Percentiles rank a stretch among this genome's conserved stretches.
phyloP scores from a whole-genome alignment of 768 basidiomycete genomes.

The Boletus rubroflammeus region DNA sequence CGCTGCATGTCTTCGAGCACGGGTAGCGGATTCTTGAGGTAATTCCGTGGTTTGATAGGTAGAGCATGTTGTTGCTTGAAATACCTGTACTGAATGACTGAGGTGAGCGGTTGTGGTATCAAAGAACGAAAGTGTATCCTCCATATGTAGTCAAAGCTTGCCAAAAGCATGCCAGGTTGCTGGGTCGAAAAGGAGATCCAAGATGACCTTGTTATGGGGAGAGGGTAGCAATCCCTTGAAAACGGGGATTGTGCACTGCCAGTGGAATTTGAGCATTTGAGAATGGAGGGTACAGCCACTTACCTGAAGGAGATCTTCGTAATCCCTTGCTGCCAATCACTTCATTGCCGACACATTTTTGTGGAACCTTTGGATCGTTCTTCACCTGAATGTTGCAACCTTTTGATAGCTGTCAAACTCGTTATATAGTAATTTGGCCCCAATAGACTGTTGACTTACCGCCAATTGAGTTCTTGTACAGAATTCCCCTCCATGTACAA shows the following conservation, averaged over 20 bases:
- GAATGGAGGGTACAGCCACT: not conserved
- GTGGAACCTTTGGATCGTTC: not conserved
- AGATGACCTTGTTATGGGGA: not conserved
- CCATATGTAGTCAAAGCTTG: not conserved
- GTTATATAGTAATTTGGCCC: not conserved
- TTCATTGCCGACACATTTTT: not conserved
- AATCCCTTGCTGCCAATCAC: not conserved
- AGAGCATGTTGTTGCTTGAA: not conserved
- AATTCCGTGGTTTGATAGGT: not conserved
- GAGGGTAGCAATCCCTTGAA: not conserved
- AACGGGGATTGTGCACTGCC: not conserved
- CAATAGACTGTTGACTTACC: not conserved
- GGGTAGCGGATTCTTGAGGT: not conserved
- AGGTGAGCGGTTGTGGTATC: not conserved
- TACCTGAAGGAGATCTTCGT: not conserved
- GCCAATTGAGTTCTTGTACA: not conserved
- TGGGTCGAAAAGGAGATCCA: not conserved
- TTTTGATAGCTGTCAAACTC: not conserved
- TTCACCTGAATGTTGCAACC: not conserved
- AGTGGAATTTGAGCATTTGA: not conserved
- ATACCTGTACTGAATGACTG: not conserved
- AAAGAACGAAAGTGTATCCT: not conserved
- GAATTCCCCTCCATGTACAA: not conserved
- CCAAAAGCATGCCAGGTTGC: not conserved
- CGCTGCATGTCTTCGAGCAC: not conserved